Evolutionary conservation across 2,329 filamentous ascomycete species (phyloP), one percentile per base, ranked within the genome.

Genomic region (Xylariaceae sp.): DNA sequence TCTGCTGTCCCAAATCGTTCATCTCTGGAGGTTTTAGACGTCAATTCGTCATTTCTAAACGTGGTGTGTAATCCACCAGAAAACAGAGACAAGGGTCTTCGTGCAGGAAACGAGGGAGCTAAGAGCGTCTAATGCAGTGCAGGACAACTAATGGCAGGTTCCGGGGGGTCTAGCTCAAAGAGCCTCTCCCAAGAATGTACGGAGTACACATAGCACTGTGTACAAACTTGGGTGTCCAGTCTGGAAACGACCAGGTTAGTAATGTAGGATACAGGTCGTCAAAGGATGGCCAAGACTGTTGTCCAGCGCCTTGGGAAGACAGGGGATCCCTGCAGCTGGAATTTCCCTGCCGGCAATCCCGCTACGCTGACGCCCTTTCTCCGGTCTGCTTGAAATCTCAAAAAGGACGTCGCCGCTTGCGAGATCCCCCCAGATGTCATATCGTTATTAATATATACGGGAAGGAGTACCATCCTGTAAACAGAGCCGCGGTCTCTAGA

Each of bases 271-370:
- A 43, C 56, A 50, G 50, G 50, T 54, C 17, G 28, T 33, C 43
- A 33, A 54, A 50, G 56, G 43, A 49, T 33, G 39, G 51, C 37
- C 34, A 41, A 47, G 46, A 41, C 43, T 59, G 56, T 6, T 21
- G 61, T 62, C 56, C 49, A 57, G 56, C 53, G 50, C 46, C 46
- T 56, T 65, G 64, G 60, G 54, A 64, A 65, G 60, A 54, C 58
- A 57, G 60, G 56, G 63, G 41, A 56, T 64, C 64, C 66, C 63
- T 67, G 66, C 61, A 64, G 65, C 60, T 68, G 63, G 62, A 64
- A 59, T 66, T 63, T 64, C 60, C 53, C 62, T 67, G 65, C 61
- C 65, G 61, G 59, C 60, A 65, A 68, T 65, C 62, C 63, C 60
- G 62, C 46, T 60, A 62, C 46, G 21, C 49, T 8, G 49, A 58